Base-by-base conservation (phyloP, 805 yeast species). In the Saccharomycopsis fibuligera region DNA sequence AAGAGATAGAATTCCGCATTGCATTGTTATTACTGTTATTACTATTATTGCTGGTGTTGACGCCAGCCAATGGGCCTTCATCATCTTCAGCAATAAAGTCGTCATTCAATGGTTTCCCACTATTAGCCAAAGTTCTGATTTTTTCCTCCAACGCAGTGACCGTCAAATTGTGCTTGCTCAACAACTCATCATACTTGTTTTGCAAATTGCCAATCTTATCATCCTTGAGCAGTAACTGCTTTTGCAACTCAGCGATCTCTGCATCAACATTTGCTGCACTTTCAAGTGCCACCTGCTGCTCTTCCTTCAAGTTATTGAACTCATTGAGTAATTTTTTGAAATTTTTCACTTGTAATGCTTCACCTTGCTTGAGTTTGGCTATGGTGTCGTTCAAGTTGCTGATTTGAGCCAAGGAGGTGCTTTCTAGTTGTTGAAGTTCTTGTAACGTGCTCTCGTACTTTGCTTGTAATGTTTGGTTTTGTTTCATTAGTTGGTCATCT, bases 371-470 rank as follows among this genome's bases (percentile, higher is more conserved):
- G 58, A 41, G 70, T 55, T 62, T 64, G 31, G 69, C 74, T 5
- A 75, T 60, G 45, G 78, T 79, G 42, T 58, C 60, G 50, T 76
- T 74, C n/a, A 74, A 55, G 14, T 57, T 49, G 3, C 74, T 61
- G 17, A 81, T 69, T 49, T 74, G 75, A 6, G 66, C 62, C 52
- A 72, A 67, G 51, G 88, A 69, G 2, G 79, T 70, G 35, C 83
- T 74, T 62, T 93, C 97, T 38, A 88, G 80, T 17, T 79, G 68
- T 49, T 83, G 81, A 95, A 96, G 87, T 61, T 83, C 86, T 54
- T 82, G 87, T 49, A 83, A 83, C 0, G 91, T 84, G 14, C 81
- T 74, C 5, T 85, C 75, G 55, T 86, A 83, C 61, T 89, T 93
- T 2, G 76, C 68, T 58, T 84, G 89, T 19, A 86, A 59, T 14